Percentiles rank a stretch among this genome's conserved stretches.
Evolutionary conservation across 129 eudicot species (phyloP).

Genomic region (Deinandra increscens): DNA sequence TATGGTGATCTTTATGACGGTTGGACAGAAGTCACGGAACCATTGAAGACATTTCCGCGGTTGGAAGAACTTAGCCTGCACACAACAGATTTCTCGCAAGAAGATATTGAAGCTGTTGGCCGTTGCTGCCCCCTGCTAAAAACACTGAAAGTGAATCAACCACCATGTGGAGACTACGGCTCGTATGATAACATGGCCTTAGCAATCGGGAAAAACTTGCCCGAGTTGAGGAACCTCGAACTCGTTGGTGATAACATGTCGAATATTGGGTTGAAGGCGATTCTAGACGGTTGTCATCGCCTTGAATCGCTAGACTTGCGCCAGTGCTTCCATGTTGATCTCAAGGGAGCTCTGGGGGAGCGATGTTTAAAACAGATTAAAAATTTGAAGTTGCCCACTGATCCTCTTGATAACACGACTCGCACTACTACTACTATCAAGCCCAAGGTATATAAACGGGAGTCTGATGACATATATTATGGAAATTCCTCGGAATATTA

Average conservation of each 20-base stretch:
- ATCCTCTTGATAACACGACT: not conserved
- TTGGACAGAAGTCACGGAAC: not conserved
- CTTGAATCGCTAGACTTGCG: slow-evolving; percentile 9
- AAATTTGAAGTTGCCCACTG: not conserved
- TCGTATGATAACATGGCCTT: not conserved
- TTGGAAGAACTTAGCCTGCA: slow-evolving; percentile 7
- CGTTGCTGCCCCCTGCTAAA: slow-evolving; percentile 4
- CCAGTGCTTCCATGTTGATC: not conserved
- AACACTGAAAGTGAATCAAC: slow-evolving; percentile 7
- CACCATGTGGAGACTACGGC: too few relatives aligned
- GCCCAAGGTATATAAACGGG: too few relatives aligned
- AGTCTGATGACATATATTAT: too few relatives aligned
- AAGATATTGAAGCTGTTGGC: not conserved
- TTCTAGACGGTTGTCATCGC: not conserved
- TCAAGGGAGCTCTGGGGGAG: not conserved
- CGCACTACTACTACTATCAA: too few relatives aligned
- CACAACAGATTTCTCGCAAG: not conserved
- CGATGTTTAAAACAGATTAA: slow-evolving; percentile 1
- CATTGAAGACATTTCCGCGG: not conserved
- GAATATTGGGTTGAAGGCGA: not conserved
- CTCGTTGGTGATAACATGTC: not conserved
- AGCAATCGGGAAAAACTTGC: not conserved
- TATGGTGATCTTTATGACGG: not conserved
- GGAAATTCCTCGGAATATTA: too few relatives aligned
- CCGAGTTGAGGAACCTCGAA: not conserved